Evolutionary conservation across 805 yeast genomes (phyloP), one percentile per base, ranked within the genome.

Genomic region (Debaryomyces tyrocola): DNA sequence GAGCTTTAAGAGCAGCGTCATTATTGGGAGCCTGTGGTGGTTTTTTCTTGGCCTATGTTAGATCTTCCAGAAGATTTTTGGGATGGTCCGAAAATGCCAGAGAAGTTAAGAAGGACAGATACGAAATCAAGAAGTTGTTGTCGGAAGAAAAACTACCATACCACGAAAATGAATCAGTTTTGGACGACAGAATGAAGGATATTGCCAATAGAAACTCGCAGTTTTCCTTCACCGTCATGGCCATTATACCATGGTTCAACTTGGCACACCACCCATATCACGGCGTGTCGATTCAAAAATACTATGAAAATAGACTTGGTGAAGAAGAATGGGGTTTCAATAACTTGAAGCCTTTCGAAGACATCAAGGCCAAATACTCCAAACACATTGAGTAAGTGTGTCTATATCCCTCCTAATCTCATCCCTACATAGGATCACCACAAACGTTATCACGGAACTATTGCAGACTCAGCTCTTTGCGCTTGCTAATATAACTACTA

Each of bases 171-270:
- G 71, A 75, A 43, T 62, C 70, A 18, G 55, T 49, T 20, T 74
- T 88, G 67, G 77, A 80, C 40, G 85, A 82, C 49, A 79, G 89
- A 73, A 66, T 85, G 58, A 88, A 87, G 65, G 86, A 82, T 55
- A 75, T 85, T 52, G 82, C 96, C 49, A 81, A 86, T 57, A 79
- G 90, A 70, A 85, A 86, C 74, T 84, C 94, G 20, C 85, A 84
- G 55, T 82, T 82, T 60, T 81, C 95, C 6, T 82, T 80, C 59
- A 64, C 80, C 47, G 69, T 75, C 45, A 62, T 84, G 56, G 78
- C 82, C 46, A 60, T 86, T 50, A 64, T 88, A 57, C 96, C 96
- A 20, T 84, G 90, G 89, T 87, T 89, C 74, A 89, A 89, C 69
- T 71, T 86, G 51, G 90, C 83, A 40, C 70, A 82, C 63, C 96